A percentile compares a stretch with the other conserved stretches of the same genome.
Conservation (phyloP, 805 yeast genomes). For the Hanseniaspora valbyensis region DNA sequence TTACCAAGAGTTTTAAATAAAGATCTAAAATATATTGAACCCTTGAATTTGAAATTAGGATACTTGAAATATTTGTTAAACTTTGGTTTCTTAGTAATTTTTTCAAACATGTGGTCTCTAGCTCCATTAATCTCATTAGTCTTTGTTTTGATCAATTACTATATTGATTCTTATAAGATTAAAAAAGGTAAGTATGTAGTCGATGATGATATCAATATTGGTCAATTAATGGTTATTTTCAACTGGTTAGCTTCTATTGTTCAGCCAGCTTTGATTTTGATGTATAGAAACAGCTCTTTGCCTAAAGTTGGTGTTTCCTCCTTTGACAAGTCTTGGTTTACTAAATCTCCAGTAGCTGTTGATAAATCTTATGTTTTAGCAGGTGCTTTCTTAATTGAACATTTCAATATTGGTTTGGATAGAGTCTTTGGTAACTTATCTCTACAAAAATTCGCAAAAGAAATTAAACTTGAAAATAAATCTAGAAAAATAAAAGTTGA, state of each 20-base stretch:
- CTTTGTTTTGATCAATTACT: constrained; percentile 40
- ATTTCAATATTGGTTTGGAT: constrained; percentile 21
- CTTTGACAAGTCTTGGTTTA: constrained; percentile 23
- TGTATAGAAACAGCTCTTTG: constrained; percentile 51
- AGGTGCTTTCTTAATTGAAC: constrained; percentile 29
- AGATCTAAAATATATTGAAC: constrained; percentile 27
- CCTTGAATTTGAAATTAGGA: constrained; percentile 53
- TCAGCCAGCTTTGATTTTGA: constrained; percentile 56
- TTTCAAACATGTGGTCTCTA: constrained; percentile 85
- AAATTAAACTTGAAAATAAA: not conserved
- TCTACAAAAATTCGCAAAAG: constrained; percentile 3
- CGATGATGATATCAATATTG: constrained; percentile 31
- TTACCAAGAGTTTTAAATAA: constrained; percentile 44
- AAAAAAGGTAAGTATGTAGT: constrained; percentile 28
- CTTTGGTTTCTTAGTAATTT: constrained; percentile 69
- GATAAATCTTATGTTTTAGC: constrained; percentile 27
- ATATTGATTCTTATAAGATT: constrained; percentile 28
- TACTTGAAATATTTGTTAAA: constrained; percentile 59
- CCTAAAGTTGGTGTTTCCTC: constrained; percentile 24
- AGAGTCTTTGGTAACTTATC: constrained; percentile 5
- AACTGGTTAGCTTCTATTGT: constrained; percentile 65
- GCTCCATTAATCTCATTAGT: constrained; percentile 60
- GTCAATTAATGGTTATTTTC: constrained; percentile 68
- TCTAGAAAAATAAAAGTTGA: not conserved
- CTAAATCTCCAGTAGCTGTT: constrained; percentile 21